Base-by-base conservation (phyloP, 768 basidiomycete species). In the Boletus coccyginus region DNA sequence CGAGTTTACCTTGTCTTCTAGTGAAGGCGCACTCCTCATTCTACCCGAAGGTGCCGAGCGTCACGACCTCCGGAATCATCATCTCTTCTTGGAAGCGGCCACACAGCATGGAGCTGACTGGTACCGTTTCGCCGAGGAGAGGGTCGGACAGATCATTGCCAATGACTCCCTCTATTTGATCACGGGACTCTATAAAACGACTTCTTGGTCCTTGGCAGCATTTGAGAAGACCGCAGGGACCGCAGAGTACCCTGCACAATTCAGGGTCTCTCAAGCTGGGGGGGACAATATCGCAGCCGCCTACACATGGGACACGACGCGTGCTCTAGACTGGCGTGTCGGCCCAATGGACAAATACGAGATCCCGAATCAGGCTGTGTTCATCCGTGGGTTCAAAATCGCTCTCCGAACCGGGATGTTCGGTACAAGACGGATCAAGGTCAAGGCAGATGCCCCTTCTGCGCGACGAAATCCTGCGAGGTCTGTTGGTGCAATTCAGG, bases 151-250 rank as follows among this genome's bases (percentile, higher is more conserved):
- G 16, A 59, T 62, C 21, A 63, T 62, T 14, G 52, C 50, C 12
- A 60, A 66, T 31, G 67, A 69, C 29, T 60, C 67, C 7, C 61
- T 70, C 2, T 73, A 73, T 36, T 48, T 72, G 29, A 66, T 73
- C 31, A 73, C 56, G 1, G 56, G 41, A 13, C 5, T 41, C 6
- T 16, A 45, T 24, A 56, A 52, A 32, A 13, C 50, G 1, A 33
- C 16, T 3, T 62, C 68, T 5, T 73, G 72, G 71, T 70, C 69
- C 19, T 52, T 70, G 17, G 72, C 70, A 2, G 55, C 65, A 7
- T 66, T 59, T 17, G 52, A 48, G 24, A 44, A 58, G 39, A 32
- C 44, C 3, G 35, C 12, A 3, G 56, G 50, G 1, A 49, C 10
- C 2, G 49, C 31, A 4, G 50, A 58, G 3, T 43, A 53, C 13